Percentiles rank a stretch among this genome's conserved stretches.
phyloP scores from a whole-genome alignment of 257 asterid genomes.

The Nicotiana tabacum region DNA sequence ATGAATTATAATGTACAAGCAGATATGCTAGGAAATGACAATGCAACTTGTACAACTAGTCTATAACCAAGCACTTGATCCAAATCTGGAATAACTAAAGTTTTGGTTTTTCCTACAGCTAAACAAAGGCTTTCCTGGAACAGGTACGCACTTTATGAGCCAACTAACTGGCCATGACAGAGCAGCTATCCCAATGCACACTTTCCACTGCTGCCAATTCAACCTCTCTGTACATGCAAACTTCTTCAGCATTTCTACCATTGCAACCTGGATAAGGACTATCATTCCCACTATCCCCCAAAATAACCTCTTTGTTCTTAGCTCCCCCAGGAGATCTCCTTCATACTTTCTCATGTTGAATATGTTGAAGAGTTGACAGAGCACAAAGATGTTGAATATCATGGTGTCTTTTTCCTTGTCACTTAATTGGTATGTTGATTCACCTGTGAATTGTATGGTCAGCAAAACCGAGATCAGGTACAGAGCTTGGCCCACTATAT shows the following conservation, averaged over 20 bases:
- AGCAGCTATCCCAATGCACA: slow-evolving; percentile 42
- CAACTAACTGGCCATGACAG: slow-evolving; percentile 48
- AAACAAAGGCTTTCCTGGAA: slow-evolving; percentile 17
- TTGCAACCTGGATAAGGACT: slow-evolving; percentile 38
- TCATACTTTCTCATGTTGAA: slow-evolving; percentile 4
- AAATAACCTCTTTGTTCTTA: slow-evolving; percentile 30
- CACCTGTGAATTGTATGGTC: slow-evolving; percentile 48
- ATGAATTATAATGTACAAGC: not conserved
- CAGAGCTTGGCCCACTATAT: slow-evolving; percentile 46
- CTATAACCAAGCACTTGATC: not conserved
- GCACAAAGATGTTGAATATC: slow-evolving; percentile 16
- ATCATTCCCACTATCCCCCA: slow-evolving; percentile 43
- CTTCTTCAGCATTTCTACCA: slow-evolving; percentile 45
- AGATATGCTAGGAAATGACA: not conserved
- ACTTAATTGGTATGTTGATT: slow-evolving; percentile 25
- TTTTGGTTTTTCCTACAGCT: not conserved
- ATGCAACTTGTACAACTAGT: not conserved
- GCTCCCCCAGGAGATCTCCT: not conserved
- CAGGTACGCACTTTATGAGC: slow-evolving; percentile 45
- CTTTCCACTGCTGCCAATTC: slow-evolving; percentile 41
- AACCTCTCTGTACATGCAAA: slow-evolving; percentile 48
- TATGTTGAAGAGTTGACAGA: slow-evolving; percentile 8
- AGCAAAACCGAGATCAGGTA: slow-evolving; percentile 51
- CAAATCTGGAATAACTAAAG: slow-evolving; percentile 6
- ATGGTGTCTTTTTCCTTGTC: slow-evolving; percentile 27